phyloP scores from a whole-genome alignment of 352 stramenopile species.

The Globisporangium rhizosaccharum region DNA sequence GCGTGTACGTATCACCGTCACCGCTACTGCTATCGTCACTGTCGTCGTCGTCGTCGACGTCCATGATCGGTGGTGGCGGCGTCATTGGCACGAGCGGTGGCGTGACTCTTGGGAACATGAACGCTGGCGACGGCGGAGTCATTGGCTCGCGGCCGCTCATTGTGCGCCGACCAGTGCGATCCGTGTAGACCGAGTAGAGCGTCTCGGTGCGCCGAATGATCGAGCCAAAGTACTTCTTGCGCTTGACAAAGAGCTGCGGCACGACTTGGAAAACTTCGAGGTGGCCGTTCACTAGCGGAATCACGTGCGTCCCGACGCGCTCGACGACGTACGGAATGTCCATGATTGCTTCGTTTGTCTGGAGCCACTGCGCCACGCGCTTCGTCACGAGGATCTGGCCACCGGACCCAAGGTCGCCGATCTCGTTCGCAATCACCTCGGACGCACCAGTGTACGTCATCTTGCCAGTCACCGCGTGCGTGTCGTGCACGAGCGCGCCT shows the following conservation, averaged over 20 bases:
- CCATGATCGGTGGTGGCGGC: too few species aligned
- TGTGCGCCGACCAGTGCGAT: too few species aligned
- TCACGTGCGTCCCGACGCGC: conserved; percentile 39
- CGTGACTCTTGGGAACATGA: too few species aligned
- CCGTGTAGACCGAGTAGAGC: conserved; percentile 9
- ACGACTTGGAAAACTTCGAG: conserved; percentile 43
- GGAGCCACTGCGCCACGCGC: conserved; percentile 46
- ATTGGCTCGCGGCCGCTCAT: too few species aligned
- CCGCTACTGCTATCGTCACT: too few species aligned
- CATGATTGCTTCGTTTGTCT: conserved; percentile 30
- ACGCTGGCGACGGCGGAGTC: too few species aligned
- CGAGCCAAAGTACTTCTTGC: conserved; percentile 16
- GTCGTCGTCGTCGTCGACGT: too few species aligned
- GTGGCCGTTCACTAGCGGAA: conserved; percentile 33
- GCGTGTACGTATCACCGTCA: too few species aligned
- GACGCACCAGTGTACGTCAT: conserved; percentile 60
- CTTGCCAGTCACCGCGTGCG: conserved; percentile 60
- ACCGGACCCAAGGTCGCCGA: conserved; percentile 57
- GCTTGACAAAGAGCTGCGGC: conserved; percentile 16
- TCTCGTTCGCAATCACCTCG: conserved; percentile 54
- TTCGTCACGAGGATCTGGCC: conserved; percentile 70
- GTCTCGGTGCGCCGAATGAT: conserved; percentile 14
- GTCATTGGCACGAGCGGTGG: too few species aligned
- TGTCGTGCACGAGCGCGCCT: conserved; percentile 40
- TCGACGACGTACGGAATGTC: conserved; percentile 39